These are phyloP conservation scores for Salvia hispanica DNA, from an alignment of 257 asterid species.

Conservation along the genomic window DNA sequence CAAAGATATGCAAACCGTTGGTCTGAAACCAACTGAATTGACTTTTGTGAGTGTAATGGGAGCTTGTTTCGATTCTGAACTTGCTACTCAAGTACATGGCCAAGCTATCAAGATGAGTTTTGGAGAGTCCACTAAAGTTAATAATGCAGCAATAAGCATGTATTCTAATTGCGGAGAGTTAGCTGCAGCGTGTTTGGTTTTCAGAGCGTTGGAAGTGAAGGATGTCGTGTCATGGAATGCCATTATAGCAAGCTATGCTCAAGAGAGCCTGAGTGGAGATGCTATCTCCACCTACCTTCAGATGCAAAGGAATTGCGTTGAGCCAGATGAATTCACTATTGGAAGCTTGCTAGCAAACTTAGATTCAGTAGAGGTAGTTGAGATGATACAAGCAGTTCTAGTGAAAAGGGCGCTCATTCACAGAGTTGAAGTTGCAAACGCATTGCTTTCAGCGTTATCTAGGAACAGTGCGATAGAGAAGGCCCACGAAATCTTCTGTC, in stretches of 20 bases:
- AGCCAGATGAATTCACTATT: constrained; percentile 72
- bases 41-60: constrained; percentile 75
- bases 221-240: constrained; percentile 82
- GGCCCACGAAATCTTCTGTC: constrained; percentile 53
- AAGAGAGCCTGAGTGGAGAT: constrained; percentile 42
- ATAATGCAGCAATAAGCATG: constrained; percentile 82
- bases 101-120: constrained; percentile 57
- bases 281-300: constrained; percentile 47
- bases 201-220: constrained; percentile 45
- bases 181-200: constrained; percentile 49
- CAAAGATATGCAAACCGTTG: constrained; percentile 52
- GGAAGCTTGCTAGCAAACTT: constrained; percentile 72
- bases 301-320: constrained; percentile 61
- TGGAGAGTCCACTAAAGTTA: constrained; percentile 54
- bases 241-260: constrained; percentile 66
- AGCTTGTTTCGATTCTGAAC: constrained; percentile 42
- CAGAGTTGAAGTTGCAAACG: constrained; percentile 74
- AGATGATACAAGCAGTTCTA: constrained; percentile 59
- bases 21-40: constrained; percentile 64
- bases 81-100: constrained; percentile 62
- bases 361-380: constrained; percentile 46
- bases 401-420: constrained; percentile 56
- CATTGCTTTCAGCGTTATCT: constrained; percentile 67
- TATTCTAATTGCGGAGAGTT: constrained; percentile 59
- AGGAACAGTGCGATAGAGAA: constrained; percentile 47